Percentiles rank a stretch among this genome's conserved stretches.
phyloP scores from a whole-genome alignment of 73 alveolate genomes.

The Paramecium bursaria region DNA sequence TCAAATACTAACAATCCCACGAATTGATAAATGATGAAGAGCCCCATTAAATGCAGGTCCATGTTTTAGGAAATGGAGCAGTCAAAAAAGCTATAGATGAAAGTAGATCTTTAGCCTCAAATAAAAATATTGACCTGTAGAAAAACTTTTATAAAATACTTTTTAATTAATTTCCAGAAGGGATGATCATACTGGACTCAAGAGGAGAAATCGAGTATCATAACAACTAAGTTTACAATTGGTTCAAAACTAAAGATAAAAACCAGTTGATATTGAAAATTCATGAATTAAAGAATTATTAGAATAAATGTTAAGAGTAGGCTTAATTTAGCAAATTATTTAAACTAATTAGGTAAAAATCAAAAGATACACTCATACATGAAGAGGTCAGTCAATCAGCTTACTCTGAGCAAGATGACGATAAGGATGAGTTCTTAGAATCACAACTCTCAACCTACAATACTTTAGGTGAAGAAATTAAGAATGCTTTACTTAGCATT shows the following conservation, averaged over 20 bases:
- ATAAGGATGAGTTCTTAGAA: background rate
- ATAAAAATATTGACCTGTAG: background rate
- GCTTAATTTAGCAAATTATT: constrained; percentile 28
- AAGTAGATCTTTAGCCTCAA: background rate
- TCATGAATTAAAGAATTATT: constrained; percentile 1
- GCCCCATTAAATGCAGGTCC: background rate
- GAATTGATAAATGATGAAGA: constrained; percentile 7
- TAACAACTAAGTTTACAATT: background rate
- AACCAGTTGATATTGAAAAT: background rate
- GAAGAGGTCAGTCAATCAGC: no score
- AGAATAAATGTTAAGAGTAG: constrained; percentile 8
- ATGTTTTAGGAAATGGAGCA: background rate
- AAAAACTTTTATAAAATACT: constrained; percentile 21
- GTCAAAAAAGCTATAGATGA: no score
- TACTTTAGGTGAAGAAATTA: background rate
- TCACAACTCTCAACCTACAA: background rate
- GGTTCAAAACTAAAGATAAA: constrained; percentile 2
- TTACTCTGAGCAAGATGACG: background rate
- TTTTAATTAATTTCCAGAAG: constrained; percentile 44
- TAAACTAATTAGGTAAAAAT: background rate
- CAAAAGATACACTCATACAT: constrained; percentile 38
- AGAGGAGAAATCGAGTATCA: constrained; percentile 21
- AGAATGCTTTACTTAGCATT: background rate
- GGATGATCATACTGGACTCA: constrained; percentile 17
- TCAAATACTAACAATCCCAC: background rate